Evolutionary conservation across 768 basidiomycete species (phyloP).

Genomic region (Boletellus emodensis): DNA sequence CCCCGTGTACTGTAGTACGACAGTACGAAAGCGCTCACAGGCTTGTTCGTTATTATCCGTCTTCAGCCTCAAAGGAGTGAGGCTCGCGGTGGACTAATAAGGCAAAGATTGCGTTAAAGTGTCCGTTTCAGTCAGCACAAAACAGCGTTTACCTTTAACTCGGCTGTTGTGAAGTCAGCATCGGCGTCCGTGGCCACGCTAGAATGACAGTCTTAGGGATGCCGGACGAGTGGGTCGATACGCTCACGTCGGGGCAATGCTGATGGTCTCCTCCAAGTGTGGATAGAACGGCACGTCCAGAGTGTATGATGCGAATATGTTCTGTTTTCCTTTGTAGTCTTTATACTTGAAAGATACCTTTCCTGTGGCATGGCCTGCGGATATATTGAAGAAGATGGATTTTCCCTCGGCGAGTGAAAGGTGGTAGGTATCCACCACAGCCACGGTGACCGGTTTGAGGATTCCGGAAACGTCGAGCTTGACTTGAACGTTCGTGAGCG

Average conservation of each 20-base stretch:
- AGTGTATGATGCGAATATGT: neutral
- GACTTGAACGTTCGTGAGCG: neutral
- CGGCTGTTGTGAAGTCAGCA: neutral
- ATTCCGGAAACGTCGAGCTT: neutral
- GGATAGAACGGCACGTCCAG: neutral
- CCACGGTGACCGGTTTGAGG: neutral
- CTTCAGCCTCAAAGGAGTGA: neutral
- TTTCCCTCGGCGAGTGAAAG: neutral
- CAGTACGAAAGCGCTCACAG: neutral
- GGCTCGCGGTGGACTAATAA: neutral
- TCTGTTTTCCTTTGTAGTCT: neutral
- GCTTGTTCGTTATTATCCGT: neutral
- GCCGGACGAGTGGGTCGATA: neutral
- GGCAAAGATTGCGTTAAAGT: neutral
- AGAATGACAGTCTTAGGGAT: too few relatives aligned
- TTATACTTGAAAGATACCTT: neutral
- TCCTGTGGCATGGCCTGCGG: neutral
- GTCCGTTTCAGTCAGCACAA: neutral
- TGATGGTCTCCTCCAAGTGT: neutral
- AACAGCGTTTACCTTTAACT: neutral
- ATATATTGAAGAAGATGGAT: neutral
- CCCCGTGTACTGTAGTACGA: neutral
- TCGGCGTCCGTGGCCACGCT: neutral
- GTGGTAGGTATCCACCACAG: neutral
- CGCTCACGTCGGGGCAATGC: neutral